Evolutionary conservation across 768 basidiomycete genomes (phyloP).

Genomic region (Tephrocybe sp.): DNA sequence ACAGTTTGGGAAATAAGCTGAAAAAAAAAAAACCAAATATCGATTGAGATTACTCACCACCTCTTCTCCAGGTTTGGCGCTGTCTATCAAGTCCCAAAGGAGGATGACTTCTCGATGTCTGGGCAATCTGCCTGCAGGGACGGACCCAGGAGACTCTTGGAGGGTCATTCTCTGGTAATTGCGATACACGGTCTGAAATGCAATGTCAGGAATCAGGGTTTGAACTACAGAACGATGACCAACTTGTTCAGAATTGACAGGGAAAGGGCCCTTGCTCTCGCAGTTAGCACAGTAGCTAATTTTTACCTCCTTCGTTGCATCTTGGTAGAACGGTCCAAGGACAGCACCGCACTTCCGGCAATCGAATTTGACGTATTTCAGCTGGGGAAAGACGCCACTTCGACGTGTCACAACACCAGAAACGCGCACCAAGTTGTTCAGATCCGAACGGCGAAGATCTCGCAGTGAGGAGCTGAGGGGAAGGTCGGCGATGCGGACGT

Average conservation of each 20-base stretch:
- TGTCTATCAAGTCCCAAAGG: slow-evolving; percentile 97
- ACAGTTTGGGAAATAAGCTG: slow-evolving; percentile 11
- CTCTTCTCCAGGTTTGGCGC: slow-evolving; percentile 98
- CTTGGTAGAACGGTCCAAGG: slow-evolving; percentile 97
- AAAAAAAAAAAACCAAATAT: not conserved
- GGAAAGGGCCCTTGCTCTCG: slow-evolving; percentile 92
- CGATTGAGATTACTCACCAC: slow-evolving; percentile 53
- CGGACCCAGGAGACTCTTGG: slow-evolving; percentile 96
- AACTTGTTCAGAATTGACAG: slow-evolving; percentile 95
- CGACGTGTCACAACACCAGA: slow-evolving; percentile 94
- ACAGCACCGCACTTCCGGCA: slow-evolving; percentile 93
- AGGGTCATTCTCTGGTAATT: slow-evolving; percentile 99
- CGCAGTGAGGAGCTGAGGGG: slow-evolving; percentile 88
- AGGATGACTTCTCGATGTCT: slow-evolving; percentile 96
- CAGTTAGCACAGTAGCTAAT: slow-evolving; percentile 95
- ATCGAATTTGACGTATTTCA: slow-evolving; percentile 99
- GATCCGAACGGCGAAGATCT: slow-evolving; percentile 86
- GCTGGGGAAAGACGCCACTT: slow-evolving; percentile 96
- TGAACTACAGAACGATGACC: slow-evolving; percentile 7
- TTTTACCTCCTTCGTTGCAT: slow-evolving; percentile 89
- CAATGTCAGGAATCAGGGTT: too few relatives aligned
- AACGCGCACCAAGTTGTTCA: slow-evolving; percentile 95
- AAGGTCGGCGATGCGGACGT: slow-evolving; percentile 94
- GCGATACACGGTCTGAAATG: slow-evolving; percentile 83
- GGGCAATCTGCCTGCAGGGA: slow-evolving; percentile 95